Conservation (phyloP, 345 rosid species). For the Euphorbia peplus region DNA sequence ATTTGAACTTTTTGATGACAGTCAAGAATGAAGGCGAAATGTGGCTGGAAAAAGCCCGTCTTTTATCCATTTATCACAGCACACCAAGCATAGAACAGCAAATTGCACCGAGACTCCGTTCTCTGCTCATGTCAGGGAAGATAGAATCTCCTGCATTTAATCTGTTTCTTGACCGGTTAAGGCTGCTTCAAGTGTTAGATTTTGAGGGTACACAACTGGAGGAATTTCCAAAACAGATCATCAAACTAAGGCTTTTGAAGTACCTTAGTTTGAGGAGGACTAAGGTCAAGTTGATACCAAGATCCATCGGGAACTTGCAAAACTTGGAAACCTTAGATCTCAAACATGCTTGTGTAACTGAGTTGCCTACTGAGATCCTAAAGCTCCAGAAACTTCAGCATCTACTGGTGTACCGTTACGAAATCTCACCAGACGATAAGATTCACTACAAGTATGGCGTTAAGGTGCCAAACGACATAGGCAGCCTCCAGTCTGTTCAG, state of each 20-base stretch:
- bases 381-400: constrained; percentile 16
- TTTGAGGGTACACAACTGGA: constrained; percentile 2
- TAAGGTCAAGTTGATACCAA: constrained; percentile 3
- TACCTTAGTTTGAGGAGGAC: constrained; percentile 16
- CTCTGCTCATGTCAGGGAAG: constrained; percentile 1
- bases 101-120: not conserved
- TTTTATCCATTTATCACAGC: not conserved
- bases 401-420: constrained; percentile 13
- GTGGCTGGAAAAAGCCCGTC: constrained; percentile 4
- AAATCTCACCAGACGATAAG: not conserved
- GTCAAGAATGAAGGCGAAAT: not conserved
- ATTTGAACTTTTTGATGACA: not conserved
- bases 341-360: constrained; percentile 6
- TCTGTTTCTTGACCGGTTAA: not conserved
- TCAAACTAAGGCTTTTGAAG: not conserved
- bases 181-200: constrained; percentile 9
- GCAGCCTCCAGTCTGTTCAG: constrained; percentile 11
- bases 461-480: constrained; percentile 1
- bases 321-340: constrained; percentile 15
- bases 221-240: constrained; percentile 4
- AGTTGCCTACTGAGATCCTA: constrained; percentile 7
- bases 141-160: not conserved
- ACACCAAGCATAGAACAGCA: not conserved
- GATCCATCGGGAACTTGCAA: constrained; percentile 5
- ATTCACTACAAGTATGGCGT: constrained; percentile 11